Evolutionary conservation across 495 filamentous ascomycete genomes (phyloP).

Genomic region (Aspergillus steynii): DNA sequence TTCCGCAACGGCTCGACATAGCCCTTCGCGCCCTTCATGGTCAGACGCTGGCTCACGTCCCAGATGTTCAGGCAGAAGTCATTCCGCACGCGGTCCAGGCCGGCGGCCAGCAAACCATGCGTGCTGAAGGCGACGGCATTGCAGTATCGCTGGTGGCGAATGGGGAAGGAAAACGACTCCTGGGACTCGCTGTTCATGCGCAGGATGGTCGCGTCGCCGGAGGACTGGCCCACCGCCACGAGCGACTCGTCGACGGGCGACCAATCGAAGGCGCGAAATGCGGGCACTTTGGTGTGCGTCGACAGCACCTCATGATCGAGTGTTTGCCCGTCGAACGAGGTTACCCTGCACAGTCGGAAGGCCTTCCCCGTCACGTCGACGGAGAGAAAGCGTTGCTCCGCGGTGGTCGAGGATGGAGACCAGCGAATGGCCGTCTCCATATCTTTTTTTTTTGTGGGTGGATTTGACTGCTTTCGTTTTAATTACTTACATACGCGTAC

Average conservation of each 20-base stretch:
- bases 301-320: constrained; percentile 69
- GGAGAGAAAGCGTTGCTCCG: constrained; percentile 71
- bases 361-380: constrained; percentile 80
- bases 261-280: constrained; percentile 93
- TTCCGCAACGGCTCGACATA: constrained; percentile 64
- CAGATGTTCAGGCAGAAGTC: constrained; percentile 93
- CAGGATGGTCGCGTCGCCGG: constrained; percentile 80
- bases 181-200: constrained; percentile 67
- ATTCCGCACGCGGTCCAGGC: constrained; percentile 86
- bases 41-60: constrained; percentile 73
- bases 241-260: constrained; percentile 75
- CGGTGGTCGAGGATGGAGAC: constrained; percentile 75
- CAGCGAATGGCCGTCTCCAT: constrained; percentile 81
- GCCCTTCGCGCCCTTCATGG: constrained; percentile 42
- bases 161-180: constrained; percentile 67
- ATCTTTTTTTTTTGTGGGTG: constrained; percentile 1
- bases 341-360: constrained; percentile 76
- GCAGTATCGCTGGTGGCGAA: constrained; percentile 84
- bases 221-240: constrained; percentile 80
- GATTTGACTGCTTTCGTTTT: constrained; percentile 1
- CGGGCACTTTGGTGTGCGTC: constrained; percentile 77
- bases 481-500: not conserved
- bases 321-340: constrained; percentile 53
- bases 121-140: constrained; percentile 90
- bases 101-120: constrained; percentile 76